phyloP scores from a whole-genome alignment of 805 yeast species.

The Saccharomyces jurei region DNA sequence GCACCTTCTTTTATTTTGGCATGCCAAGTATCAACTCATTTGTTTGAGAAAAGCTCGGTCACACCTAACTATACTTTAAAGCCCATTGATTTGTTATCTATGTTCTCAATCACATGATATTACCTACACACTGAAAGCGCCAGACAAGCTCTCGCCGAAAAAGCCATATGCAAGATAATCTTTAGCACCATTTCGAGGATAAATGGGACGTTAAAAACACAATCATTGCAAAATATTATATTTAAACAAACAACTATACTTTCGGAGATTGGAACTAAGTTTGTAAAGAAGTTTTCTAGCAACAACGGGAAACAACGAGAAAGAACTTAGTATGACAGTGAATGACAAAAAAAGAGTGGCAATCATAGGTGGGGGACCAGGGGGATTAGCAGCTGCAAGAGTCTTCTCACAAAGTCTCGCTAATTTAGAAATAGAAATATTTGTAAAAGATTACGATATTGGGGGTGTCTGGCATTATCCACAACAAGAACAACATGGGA shows the following conservation, averaged over 20 bases:
- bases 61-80: background rate
- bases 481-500: constrained; percentile 17
- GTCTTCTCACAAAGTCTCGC: constrained; percentile 49
- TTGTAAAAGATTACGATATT: constrained; percentile 47
- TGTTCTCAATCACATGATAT: background rate
- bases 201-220: background rate
- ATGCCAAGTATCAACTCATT: background rate
- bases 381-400: constrained; percentile 58
- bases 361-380: constrained; percentile 73
- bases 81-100: background rate
- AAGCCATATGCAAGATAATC: background rate
- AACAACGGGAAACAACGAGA: background rate
- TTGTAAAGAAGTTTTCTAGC: background rate
- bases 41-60: background rate
- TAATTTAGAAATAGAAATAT: constrained; percentile 44
- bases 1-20: background rate
- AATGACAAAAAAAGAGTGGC: constrained; percentile 37
- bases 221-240: background rate
- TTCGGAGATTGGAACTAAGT: background rate
- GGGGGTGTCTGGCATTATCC: constrained; percentile 78
- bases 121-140: background rate
- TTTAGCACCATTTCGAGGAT: background rate
- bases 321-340: constrained; percentile 1
- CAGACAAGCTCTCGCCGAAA: background rate
- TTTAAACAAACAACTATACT: background rate